Evolutionary conservation across 169 alveolate genomes (phyloP).

Genomic region (Eimeria necatrix): DNA sequence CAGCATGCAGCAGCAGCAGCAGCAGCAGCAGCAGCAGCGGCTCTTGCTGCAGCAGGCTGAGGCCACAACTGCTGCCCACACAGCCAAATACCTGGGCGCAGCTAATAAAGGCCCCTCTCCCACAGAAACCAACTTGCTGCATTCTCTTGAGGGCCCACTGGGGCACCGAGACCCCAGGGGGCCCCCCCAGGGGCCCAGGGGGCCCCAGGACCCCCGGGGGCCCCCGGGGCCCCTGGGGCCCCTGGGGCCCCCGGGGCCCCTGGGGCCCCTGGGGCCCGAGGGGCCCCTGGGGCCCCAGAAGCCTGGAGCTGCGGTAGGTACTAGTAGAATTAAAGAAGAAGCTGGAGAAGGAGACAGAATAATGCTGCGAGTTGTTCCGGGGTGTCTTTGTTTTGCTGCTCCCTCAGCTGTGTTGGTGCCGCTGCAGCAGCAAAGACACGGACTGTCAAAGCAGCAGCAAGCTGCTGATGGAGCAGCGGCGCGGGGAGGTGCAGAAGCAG

Average conservation of each 20-base stretch:
- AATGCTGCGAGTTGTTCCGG: background rate
- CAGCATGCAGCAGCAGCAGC: background rate
- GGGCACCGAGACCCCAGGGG: no score
- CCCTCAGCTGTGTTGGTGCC: conserved; percentile 21
- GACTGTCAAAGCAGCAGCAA: conserved; percentile 1
- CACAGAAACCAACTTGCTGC: no score
- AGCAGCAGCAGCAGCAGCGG: background rate
- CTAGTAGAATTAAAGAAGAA: background rate
- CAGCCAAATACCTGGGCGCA: no score
- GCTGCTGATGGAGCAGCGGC: background rate
- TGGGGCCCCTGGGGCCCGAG: no score
- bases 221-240: no score
- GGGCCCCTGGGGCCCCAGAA: no score
- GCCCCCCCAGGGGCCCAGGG: no score
- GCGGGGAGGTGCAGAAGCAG: background rate
- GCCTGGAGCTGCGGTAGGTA: no score
- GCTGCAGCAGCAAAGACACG: conserved; percentile 40
- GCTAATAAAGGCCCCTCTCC: no score
- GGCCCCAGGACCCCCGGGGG: background rate
- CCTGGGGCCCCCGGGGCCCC: no score
- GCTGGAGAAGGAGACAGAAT: background rate
- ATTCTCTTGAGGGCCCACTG: no score
- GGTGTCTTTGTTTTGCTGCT: background rate
- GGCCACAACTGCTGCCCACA: no score
- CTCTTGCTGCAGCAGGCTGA: conserved; percentile 27